phyloP scores from a whole-genome alignment of 108 stramenopile genomes.

The Parietichytrium sp. region DNA sequence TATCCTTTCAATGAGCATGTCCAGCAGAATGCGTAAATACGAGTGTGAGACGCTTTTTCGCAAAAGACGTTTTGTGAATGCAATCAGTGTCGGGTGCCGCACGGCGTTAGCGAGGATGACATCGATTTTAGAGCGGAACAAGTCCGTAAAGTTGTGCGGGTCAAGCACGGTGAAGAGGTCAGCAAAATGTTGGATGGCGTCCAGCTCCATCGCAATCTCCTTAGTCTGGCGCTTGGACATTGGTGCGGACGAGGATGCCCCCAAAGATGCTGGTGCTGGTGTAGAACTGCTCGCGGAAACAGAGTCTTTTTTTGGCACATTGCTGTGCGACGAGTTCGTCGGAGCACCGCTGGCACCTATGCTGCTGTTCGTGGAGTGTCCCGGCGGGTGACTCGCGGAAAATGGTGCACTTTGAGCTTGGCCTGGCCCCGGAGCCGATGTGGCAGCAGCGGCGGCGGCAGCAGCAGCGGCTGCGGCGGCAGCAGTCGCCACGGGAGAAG shows the following conservation, averaged over 20 bases:
- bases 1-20: slow-evolving; percentile 28
- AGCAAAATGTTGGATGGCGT: slow-evolving; percentile 77
- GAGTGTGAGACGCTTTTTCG: slow-evolving; percentile 21
- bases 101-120: slow-evolving; percentile 75
- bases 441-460: too few species aligned
- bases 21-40: not conserved
- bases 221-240: not conserved
- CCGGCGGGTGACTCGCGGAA: too few species aligned
- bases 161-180: slow-evolving; percentile 81
- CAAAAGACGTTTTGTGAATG: slow-evolving; percentile 76
- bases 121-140: slow-evolving; percentile 68
- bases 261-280: not conserved
- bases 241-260: too few species aligned
- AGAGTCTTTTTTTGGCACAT: too few species aligned
- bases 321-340: too few species aligned
- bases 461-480: not conserved
- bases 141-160: slow-evolving; percentile 69
- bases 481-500: not conserved
- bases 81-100: slow-evolving; percentile 69
- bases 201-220: slow-evolving; percentile 42
- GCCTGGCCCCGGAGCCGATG: too few species aligned
- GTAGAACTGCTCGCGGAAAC: too few species aligned
- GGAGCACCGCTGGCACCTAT: too few species aligned
- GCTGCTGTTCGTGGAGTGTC: too few species aligned
- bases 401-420: too few species aligned